Evolutionary conservation across 2,329 filamentous ascomycete species (phyloP).

Genomic region (Colletotrichum noveboracense): DNA sequence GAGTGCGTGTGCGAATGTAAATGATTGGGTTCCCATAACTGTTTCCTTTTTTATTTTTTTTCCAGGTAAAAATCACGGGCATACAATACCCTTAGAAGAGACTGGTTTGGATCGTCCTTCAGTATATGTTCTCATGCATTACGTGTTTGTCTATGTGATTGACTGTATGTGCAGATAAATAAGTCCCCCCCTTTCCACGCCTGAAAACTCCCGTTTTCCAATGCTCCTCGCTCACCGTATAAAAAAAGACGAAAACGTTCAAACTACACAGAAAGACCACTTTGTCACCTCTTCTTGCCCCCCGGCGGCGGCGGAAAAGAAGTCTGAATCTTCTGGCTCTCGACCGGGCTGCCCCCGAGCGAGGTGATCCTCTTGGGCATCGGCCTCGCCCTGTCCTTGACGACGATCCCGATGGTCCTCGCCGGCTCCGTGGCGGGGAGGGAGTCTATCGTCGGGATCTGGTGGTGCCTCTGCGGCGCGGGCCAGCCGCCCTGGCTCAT

Average conservation of each 20-base stretch:
- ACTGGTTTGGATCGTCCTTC: conserved; percentile 2
- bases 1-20: not conserved
- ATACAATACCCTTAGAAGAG: conserved; percentile 15
- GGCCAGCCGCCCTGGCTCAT: conserved; percentile 17
- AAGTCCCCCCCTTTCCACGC: not conserved
- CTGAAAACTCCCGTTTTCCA: not conserved
- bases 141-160: not conserved
- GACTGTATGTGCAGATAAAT: not conserved
- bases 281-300: conserved; percentile 17
- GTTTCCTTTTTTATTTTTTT: conserved; percentile 7
- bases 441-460: not conserved
- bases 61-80: conserved; percentile 3
- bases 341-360: conserved; percentile 33
- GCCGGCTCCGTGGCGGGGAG: not conserved
- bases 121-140: not conserved
- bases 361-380: conserved; percentile 15
- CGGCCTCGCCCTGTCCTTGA: not conserved
- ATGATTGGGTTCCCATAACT: conserved; percentile 7
- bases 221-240: not conserved
- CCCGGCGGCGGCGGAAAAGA: conserved; percentile 45
- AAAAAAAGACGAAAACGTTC: not conserved
- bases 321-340: conserved; percentile 39
- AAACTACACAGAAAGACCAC: not conserved
- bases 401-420: not conserved
- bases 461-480: not conserved